phyloP scores from a whole-genome alignment of 306 rosid genomes.

The Quercus glauca region DNA sequence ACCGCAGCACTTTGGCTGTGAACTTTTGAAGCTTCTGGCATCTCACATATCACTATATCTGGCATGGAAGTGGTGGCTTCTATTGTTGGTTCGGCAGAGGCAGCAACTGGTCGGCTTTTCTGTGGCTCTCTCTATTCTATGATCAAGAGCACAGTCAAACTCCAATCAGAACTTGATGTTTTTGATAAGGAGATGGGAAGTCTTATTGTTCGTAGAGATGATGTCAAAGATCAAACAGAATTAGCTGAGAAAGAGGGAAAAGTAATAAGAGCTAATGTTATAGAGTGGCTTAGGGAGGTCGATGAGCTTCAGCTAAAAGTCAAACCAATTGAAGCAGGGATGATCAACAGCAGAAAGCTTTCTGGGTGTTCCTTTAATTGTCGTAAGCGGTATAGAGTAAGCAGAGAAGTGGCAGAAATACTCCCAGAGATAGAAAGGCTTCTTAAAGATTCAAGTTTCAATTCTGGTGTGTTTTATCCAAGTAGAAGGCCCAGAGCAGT shows the following conservation, averaged over 20 bases:
- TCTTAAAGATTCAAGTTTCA: too few relatives aligned
- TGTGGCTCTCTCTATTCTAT: too few relatives aligned
- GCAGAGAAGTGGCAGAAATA: not conserved
- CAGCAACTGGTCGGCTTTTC: too few relatives aligned
- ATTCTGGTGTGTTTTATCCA: too few relatives aligned
- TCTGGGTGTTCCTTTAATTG: too few relatives aligned
- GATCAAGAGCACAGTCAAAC: not conserved
- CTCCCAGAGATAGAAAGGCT: too few relatives aligned
- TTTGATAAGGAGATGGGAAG: slow-evolving; percentile 7
- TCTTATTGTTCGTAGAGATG: not conserved
- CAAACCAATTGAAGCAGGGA: not conserved
- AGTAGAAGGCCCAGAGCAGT: too few relatives aligned
- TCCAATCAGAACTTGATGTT: not conserved
- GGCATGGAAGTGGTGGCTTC: too few relatives aligned
- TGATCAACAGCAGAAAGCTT: not conserved
- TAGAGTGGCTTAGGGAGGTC: not conserved
- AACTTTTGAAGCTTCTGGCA: too few relatives aligned
- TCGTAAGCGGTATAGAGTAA: not conserved
- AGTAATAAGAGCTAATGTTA: not conserved
- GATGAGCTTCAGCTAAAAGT: not conserved
- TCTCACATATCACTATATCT: too few relatives aligned
- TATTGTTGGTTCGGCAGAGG: too few relatives aligned
- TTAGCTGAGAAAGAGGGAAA: not conserved
- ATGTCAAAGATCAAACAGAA: not conserved
- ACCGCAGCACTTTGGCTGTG: too few relatives aligned